Evolutionary conservation across 2,329 filamentous ascomycete species (phyloP), one percentile per base, ranked within the genome.

Genomic region (Xylariaceae sp.): DNA sequence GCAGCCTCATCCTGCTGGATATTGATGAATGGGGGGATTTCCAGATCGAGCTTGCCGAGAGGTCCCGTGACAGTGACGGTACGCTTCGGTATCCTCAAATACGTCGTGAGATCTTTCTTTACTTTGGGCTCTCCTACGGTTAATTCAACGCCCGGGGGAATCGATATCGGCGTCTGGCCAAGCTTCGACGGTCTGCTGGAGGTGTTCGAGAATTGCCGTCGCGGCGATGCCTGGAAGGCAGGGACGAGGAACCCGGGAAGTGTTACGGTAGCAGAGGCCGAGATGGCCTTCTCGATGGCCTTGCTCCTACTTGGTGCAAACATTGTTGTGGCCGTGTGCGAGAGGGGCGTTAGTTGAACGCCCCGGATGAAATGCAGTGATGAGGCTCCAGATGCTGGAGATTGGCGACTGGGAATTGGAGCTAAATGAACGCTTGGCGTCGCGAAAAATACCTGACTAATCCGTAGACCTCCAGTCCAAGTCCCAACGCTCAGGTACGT

Each of bases 121-220:
- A 79, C 69, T 56, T 73, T 76, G 3, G 86, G 83, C 61, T 91
- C 82, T 62, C 88, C 82, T 59, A 92, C 77, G 9, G 84, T 77
- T 48, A 99, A 80, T 55, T 88, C 88, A 59, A 99, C 94, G 64
- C 90, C 89, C 0, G 89, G 87, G 0, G 93, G 93, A 37, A 96
- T 81, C 57, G 90, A 87, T 56, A 96, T 83, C 23, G 89, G 84
- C 61, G 89, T 89, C 67, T 86, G 83, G 68, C 94, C 94, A 63
- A 99, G 88, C 80, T 97, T 94, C 50, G 93, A 97, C 59, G 80
- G 76, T 67, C 81, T 80, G 71, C 76, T 75, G 56, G 84, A 72
- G 49, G 90, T 88, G 48, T 85, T 87, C 58, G 89, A 92, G 79
- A 97, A 97, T 63, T 77, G 76, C 70, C 82, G 79, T 65, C 74